A percentile compares a stretch with the other conserved stretches of the same genome.
Conservation (phyloP, 2,329 filamentous ascomycete genomes). For the Colletotrichum theobromicola region DNA sequence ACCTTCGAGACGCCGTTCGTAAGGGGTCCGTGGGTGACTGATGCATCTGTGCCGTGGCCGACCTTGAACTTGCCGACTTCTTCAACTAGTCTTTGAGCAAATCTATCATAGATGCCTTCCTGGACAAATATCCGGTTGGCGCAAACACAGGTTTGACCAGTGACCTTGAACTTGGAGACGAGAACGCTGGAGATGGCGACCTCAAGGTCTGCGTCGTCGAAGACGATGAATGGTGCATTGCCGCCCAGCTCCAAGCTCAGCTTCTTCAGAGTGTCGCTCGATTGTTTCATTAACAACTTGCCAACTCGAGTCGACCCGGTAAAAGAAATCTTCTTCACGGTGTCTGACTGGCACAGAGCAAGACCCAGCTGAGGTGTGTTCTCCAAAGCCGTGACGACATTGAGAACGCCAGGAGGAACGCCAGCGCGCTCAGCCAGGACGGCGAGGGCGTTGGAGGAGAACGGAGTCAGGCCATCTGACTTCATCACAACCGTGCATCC, state of each 20-base stretch:
- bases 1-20: conserved; percentile 72
- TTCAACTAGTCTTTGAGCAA: conserved; percentile 70
- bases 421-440: conserved; percentile 88
- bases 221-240: conserved; percentile 95
- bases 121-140: conserved; percentile 86
- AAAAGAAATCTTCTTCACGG: conserved; percentile 89
- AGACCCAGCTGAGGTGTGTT: conserved; percentile 84
- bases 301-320: conserved; percentile 78
- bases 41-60: conserved; percentile 64
- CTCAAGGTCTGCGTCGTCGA: conserved; percentile 94
- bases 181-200: conserved; percentile 83
- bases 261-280: conserved; percentile 81
- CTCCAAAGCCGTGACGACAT: conserved; percentile 79
- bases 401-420: conserved; percentile 88
- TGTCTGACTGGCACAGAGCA: conserved; percentile 75
- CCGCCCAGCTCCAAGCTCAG: conserved; percentile 89
- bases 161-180: conserved; percentile 88
- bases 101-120: conserved; percentile 76
- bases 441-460: conserved; percentile 84
- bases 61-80: conserved; percentile 80
- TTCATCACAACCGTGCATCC: conserved; percentile 95
- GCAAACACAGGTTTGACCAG: conserved; percentile 94
- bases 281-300: conserved; percentile 87
- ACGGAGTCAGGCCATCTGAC: conserved; percentile 89
- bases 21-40: conserved; percentile 66